phyloP scores from a whole-genome alignment of 2,329 filamentous ascomycete genomes.

The Colletotrichum sp. region DNA sequence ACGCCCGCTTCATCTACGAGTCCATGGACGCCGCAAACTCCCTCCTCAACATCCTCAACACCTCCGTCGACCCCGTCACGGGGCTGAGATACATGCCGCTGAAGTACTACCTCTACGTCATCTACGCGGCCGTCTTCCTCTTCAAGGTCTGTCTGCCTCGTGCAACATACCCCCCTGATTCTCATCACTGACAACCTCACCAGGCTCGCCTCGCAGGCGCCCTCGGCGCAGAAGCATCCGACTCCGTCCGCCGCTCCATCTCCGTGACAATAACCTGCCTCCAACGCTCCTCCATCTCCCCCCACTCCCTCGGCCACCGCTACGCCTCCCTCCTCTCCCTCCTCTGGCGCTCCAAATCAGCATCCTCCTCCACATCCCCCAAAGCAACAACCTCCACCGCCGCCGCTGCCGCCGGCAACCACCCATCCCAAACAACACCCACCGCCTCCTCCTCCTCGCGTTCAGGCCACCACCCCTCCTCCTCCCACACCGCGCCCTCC shows the following conservation, averaged over 20 bases:
- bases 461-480: background rate
- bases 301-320: slow-evolving; percentile 64
- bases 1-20: slow-evolving; percentile 71
- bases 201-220: slow-evolving; percentile 64
- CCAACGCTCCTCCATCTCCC: slow-evolving; percentile 60
- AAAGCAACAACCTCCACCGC: background rate
- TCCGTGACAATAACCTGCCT: slow-evolving; percentile 63
- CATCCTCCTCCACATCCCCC: background rate
- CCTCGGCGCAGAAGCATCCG: slow-evolving; percentile 57
- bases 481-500: background rate
- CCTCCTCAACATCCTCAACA: slow-evolving; percentile 63
- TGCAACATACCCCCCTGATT: too few species aligned
- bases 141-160: slow-evolving; percentile 55
- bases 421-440: background rate
- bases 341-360: slow-evolving; percentile 55
- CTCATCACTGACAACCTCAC: background rate
- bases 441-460: background rate
- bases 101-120: slow-evolving; percentile 65
- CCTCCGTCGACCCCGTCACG: slow-evolving; percentile 61
- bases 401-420: background rate
- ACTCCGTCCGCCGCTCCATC: slow-evolving; percentile 62
- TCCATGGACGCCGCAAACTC: slow-evolving; percentile 69
- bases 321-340: slow-evolving; percentile 66
- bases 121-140: slow-evolving; percentile 68
- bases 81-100: slow-evolving; percentile 69